phyloP scores from a whole-genome alignment of 1,139 yeast genomes.

The Kodamaea sp. region DNA sequence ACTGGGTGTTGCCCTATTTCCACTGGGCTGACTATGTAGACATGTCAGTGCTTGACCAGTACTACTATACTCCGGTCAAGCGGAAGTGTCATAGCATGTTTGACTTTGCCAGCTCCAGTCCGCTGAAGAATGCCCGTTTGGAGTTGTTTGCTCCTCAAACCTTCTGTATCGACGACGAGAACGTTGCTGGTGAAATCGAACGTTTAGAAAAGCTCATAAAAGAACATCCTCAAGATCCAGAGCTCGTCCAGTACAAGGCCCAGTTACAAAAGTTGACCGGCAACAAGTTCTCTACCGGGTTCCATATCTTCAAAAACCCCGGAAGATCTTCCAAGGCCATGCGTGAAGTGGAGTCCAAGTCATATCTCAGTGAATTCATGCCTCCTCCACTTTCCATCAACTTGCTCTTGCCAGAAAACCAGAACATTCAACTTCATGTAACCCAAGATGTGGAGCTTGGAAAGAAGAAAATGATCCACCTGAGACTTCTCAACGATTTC shows the following conservation, averaged over 20 bases:
- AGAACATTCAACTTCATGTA: slow-evolving; percentile 13
- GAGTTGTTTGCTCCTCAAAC: slow-evolving; percentile 19
- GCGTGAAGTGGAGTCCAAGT: slow-evolving; percentile 35
- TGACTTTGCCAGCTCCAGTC: slow-evolving; percentile 20
- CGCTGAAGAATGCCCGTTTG: slow-evolving; percentile 16
- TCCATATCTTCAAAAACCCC: slow-evolving; percentile 37
- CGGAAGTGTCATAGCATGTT: slow-evolving; percentile 21
- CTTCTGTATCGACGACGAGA: slow-evolving; percentile 33
- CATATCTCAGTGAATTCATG: slow-evolving; percentile 47
- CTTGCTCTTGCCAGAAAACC: slow-evolving; percentile 23
- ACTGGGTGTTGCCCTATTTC: slow-evolving; percentile 25
- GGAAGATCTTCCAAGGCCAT: slow-evolving; percentile 31
- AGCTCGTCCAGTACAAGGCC: slow-evolving; percentile 3
- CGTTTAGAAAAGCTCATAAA: not conserved
- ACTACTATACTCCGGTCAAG: slow-evolving; percentile 18
- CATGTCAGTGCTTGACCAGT: slow-evolving; percentile 25
- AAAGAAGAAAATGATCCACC: slow-evolving; percentile 8
- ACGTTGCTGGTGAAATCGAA: slow-evolving; percentile 15
- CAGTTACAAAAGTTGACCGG: slow-evolving; percentile 9
- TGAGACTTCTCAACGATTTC: slow-evolving; percentile 4
- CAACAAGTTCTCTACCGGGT: slow-evolving; percentile 27
- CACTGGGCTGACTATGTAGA: slow-evolving; percentile 43
- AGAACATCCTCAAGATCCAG: not conserved
- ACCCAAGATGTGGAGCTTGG: slow-evolving; percentile 11
- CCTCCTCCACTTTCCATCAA: slow-evolving; percentile 42